These are phyloP conservation scores for Ziziphus jujuba DNA, from an alignment of 306 rosid species.

Conservation along the genomic window DNA sequence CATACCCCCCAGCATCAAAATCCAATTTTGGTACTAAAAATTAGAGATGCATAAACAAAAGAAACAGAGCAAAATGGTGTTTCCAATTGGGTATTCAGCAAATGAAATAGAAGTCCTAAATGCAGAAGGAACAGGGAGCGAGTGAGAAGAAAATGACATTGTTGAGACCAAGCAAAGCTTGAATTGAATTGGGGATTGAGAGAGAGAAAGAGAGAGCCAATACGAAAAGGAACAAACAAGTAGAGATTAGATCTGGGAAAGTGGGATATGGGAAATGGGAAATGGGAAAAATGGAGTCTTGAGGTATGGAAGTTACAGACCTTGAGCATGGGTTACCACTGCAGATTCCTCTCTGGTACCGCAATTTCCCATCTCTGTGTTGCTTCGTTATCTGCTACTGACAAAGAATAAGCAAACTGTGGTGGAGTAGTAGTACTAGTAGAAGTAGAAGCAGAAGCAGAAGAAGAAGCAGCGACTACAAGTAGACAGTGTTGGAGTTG, in stretches of 20 bases:
- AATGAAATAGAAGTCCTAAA: neutral
- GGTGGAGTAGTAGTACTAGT: neutral
- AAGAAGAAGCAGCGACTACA: neutral
- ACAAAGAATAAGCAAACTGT: neutral
- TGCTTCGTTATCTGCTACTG: neutral
- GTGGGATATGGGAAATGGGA: neutral
- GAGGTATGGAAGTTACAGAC: slow-evolving; percentile 25
- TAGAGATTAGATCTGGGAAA: slow-evolving; percentile 54
- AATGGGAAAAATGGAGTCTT: too few relatives aligned
- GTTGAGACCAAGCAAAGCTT: neutral
- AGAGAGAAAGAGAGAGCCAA: neutral
- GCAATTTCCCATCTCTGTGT: slow-evolving; percentile 77
- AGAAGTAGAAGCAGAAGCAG: slow-evolving; percentile 10
- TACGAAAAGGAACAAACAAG: neutral
- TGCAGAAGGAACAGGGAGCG: neutral
- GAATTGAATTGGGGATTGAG: neutral
- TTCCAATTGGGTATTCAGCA: neutral
- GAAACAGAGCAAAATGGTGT: neutral
- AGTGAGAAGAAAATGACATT: neutral
- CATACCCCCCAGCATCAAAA: neutral
- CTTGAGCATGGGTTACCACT: slow-evolving; percentile 93
- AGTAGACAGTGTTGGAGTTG: neutral
- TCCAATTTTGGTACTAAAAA: neutral
- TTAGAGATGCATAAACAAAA: neutral
- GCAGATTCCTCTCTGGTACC: slow-evolving; percentile 98